Evolutionary conservation across 805 yeast species (phyloP), one percentile per base, ranked within the genome.

Genomic region (Candida incommunis): DNA sequence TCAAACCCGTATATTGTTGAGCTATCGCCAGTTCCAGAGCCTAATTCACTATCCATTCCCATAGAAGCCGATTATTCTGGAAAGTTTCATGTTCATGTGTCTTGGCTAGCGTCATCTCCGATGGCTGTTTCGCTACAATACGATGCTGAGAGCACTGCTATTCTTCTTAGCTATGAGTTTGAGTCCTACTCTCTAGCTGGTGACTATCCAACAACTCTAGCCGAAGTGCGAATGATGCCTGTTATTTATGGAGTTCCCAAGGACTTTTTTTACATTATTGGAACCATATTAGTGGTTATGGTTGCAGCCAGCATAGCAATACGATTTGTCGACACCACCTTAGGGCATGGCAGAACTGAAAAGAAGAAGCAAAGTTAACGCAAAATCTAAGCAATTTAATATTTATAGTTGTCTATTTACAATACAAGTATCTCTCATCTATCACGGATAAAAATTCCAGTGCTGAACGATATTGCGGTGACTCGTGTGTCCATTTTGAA

Each of bases 71-170:
- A 25, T 9, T 7, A n/a, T 4, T 44, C 49, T 1, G 57, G 56
- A 16, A 41, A 21, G 18, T 61, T 61, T 45, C 54, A 59, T 27
- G 54, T 51, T n/a, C 51, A 60, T 22, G 55, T 61, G 3, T 58
- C 61, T 49, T 61, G 65, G 65, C 63, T 65, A 0, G 65, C 65
- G 3, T 50, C 59, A 16, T 42, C 45, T 24, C 64, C 65, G 1
- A 55, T 58, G 1, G 56, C 53, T 23, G 45, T 61, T 18, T 45
- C 41, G 2, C 37, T 61, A 1, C 34, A 21, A 13, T 58, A 50
- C 45, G 45, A 50, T 22, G 51, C 45, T 9, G 26, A 43, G 7
- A 40, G 40, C 24, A 21, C 46, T 15, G 31, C 37, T 3, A 41
- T 47, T 2, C 20, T 13, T 27, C 5, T 41, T 11, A 20, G 2